These are phyloP conservation scores for Lachancea sp. DNA, from an alignment of 805 yeast genomes.

Conservation along the genomic window DNA sequence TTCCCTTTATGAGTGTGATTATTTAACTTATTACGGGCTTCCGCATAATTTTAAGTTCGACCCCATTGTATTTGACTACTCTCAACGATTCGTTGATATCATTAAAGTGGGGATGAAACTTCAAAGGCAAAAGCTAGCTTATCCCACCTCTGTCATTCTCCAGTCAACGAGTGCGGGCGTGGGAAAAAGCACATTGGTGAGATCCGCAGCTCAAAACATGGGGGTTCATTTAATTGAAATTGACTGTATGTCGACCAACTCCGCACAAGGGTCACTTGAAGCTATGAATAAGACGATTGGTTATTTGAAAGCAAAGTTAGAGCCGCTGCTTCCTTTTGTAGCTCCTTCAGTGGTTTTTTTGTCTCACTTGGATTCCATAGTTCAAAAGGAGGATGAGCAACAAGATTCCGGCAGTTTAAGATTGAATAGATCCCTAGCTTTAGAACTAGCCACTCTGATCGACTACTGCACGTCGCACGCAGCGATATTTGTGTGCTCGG, in stretches of 20 bases:
- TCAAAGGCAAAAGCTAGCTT: conserved; percentile 27
- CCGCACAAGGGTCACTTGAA: conserved; percentile 52
- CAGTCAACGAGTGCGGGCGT: conserved; percentile 66
- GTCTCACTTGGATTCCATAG: conserved; percentile 71
- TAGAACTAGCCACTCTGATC: conserved; percentile 53
- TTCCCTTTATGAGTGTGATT: conserved; percentile 27
- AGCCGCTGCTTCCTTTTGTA: conserved; percentile 46
- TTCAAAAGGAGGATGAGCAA: conserved; percentile 58
- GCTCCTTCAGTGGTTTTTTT: conserved; percentile 48
- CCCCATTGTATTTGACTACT: conserved; percentile 38
- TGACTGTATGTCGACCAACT: conserved; percentile 49
- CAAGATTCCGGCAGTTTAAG: conserved; percentile 36
- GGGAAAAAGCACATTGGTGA: conserved; percentile 67
- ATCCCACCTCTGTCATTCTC: conserved; percentile 59
- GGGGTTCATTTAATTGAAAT: conserved; percentile 65
- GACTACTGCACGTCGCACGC: conserved; percentile 44
- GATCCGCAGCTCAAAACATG: conserved; percentile 45
- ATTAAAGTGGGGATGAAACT: conserved; percentile 44
- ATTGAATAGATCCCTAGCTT: conserved; percentile 28
- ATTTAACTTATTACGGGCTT: conserved; percentile 44
- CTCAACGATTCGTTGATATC: conserved; percentile 46
- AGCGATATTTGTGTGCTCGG: conserved; percentile 55
- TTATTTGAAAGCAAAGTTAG: conserved; percentile 66
- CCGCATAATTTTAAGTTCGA: conserved; percentile 37
- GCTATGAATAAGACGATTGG: conserved; percentile 79